Conservation (phyloP, 495 filamentous ascomycete genomes). For the Aspergillus bridgeri region DNA sequence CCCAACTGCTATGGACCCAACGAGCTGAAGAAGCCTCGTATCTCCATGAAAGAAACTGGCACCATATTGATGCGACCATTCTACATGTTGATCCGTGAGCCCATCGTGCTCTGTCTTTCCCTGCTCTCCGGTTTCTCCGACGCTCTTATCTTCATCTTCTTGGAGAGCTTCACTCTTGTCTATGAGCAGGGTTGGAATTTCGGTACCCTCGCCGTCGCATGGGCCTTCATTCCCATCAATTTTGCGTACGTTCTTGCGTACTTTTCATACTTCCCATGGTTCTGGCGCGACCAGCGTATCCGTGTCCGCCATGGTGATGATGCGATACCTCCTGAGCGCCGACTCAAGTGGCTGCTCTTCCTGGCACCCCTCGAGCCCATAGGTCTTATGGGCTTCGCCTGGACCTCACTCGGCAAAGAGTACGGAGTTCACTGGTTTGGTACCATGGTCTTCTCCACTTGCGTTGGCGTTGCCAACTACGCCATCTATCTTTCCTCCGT, state of each 20-base stretch:
- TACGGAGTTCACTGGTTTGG: conserved; percentile 1
- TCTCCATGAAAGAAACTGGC: conserved; percentile 1
- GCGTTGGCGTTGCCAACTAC: conserved; percentile 2
- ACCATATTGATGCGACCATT: neutral
- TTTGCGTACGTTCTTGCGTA: neutral
- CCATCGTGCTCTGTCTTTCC: conserved; percentile 2
- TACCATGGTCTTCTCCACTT: neutral
- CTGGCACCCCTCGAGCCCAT: conserved; percentile 1
- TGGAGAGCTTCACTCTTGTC: conserved; percentile 2
- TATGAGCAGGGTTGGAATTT: neutral
- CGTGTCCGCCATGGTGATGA: neutral
- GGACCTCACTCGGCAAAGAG: neutral
- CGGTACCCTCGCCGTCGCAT: neutral
- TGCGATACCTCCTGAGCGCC: neutral
- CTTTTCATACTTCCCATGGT: conserved; percentile 2
- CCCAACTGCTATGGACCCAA: conserved; percentile 2
- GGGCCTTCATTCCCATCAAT: conserved; percentile 4
- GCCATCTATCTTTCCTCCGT: conserved; percentile 1
- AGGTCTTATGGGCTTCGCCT: neutral
- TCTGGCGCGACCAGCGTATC: conserved; percentile 4
- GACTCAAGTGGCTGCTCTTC: conserved; percentile 3
- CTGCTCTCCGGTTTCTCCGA: conserved; percentile 3
- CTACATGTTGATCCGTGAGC: conserved; percentile 1
- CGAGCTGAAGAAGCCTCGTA: conserved; percentile 1
- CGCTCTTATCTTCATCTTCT: conserved; percentile 3